Percentiles rank a stretch among this genome's conserved stretches.
Conservation (phyloP, 2,329 filamentous ascomycete species). For the Calonectria pseudoreteaudii region DNA sequence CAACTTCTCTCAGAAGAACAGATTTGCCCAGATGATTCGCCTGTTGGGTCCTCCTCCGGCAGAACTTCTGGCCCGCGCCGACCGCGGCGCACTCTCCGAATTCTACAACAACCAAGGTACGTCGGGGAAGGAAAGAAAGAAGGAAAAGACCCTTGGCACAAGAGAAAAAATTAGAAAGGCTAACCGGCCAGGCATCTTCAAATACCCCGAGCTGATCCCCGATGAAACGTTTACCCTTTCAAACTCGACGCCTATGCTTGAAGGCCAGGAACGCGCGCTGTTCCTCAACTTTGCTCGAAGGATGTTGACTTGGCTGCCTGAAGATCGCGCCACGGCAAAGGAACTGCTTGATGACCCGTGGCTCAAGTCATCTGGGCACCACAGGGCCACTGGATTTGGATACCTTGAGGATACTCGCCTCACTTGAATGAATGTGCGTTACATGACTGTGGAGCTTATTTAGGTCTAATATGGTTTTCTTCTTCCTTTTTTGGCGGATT, state of each 20-base stretch:
- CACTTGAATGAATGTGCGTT: neutral
- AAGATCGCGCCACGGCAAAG: constrained; percentile 43
- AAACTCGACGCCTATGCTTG: constrained; percentile 34
- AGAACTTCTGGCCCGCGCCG: constrained; percentile 38
- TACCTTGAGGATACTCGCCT: constrained; percentile 33
- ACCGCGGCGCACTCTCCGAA: constrained; percentile 30
- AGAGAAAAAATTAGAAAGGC: neutral
- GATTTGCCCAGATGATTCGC: constrained; percentile 46
- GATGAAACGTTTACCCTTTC: constrained; percentile 35
- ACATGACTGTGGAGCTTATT: neutral
- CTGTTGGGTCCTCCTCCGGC: constrained; percentile 43
- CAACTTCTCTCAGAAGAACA: constrained; percentile 39
- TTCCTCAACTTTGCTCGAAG: constrained; percentile 45
- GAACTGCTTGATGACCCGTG: constrained; percentile 47
- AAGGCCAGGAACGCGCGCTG: constrained; percentile 35
- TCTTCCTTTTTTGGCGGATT: neutral
- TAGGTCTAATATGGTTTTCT: neutral
- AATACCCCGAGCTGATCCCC: constrained; percentile 34
- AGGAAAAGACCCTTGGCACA: neutral
- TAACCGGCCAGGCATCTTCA: constrained; percentile 36
- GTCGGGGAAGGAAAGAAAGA: neutral
- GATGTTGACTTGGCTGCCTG: constrained; percentile 46
- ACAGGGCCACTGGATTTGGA: constrained; percentile 28
- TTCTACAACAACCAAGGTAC: constrained; percentile 38
- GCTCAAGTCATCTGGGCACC: constrained; percentile 31